phyloP scores from a whole-genome alignment of 2,329 filamentous ascomycete species.

The Fusarium oxysporum region DNA sequence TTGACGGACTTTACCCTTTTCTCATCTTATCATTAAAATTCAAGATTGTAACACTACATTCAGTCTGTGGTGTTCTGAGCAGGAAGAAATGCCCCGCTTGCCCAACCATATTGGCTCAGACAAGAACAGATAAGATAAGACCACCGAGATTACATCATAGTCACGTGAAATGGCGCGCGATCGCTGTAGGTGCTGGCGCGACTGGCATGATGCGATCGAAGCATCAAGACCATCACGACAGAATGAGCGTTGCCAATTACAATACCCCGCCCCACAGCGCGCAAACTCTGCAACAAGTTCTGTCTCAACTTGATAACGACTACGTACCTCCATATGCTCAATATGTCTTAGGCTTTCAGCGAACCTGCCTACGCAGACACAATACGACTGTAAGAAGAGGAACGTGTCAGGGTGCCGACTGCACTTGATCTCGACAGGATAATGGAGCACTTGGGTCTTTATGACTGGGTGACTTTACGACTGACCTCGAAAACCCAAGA shows the following conservation, averaged over 20 bases:
- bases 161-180: not conserved
- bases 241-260: too few species aligned
- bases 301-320: accelerated
- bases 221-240: not conserved
- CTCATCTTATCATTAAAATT: accelerated
- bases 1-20: not conserved
- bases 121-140: accelerated
- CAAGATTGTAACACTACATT: accelerated
- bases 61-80: accelerated
- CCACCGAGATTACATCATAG: accelerated
- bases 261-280: accelerated
- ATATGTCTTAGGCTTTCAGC: not conserved
- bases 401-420: not conserved
- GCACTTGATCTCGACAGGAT: not conserved
- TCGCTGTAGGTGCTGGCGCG: not conserved
- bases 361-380: not conserved
- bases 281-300: accelerated
- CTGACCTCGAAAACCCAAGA: accelerated
- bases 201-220: not conserved
- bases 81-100: accelerated
- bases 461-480: too few species aligned
- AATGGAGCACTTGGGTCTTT: accelerated
- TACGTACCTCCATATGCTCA: accelerated
- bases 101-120: accelerated
- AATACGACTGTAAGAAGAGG: not conserved